Base-by-base conservation (phyloP, 169 alveolate species). In the Cryptosporidium andersoni region DNA sequence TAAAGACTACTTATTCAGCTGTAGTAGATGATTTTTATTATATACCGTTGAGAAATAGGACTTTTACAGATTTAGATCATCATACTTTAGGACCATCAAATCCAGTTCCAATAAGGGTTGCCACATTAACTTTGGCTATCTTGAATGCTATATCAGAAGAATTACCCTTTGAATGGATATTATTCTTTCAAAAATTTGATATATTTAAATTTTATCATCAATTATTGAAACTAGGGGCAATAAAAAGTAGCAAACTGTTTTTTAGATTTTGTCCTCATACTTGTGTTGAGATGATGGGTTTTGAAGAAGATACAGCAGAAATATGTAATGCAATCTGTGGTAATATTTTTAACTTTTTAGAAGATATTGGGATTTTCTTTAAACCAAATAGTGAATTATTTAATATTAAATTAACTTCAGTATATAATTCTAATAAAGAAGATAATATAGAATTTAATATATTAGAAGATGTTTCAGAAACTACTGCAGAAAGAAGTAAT, bases 51-150 rank as follows among this genome's bases (percentile, higher is more conserved):
- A 45, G 5, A 67, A 43, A 62, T 11, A 52, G 7, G 9, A 37
- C 0, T 67, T 65, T 6, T 43, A 12, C 7, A 67, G 53, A 36
- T 36, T 12, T 2, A 67, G 66, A 36, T 55, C 2, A 9, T 74
- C 82, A 34, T 58, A 74, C 58, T 8, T 45, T 39, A n/a, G 58
- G 48, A 40, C 45, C 4, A 37, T 74, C 82, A 2, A 39, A 47
- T 16, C 82, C 82, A n/a, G 82, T 68, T 43, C 82, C 82, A 11
- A 56, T 74, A 43, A 74, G 82, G 58, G 34, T 74, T 48, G 66
- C 63, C 4, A 74, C 58, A 3, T 45, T 74, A 4, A 56, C 82
- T n/a, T n/a, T 74, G 55, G n/a, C 58, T 4, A 68, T 74, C 36
- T 56, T 68, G 2, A 68, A 74, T 48, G 55, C 58, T 56, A 39